These are phyloP conservation scores for Lentinula detonsa DNA, from an alignment of 768 basidiomycete genomes.

Conservation along the genomic window DNA sequence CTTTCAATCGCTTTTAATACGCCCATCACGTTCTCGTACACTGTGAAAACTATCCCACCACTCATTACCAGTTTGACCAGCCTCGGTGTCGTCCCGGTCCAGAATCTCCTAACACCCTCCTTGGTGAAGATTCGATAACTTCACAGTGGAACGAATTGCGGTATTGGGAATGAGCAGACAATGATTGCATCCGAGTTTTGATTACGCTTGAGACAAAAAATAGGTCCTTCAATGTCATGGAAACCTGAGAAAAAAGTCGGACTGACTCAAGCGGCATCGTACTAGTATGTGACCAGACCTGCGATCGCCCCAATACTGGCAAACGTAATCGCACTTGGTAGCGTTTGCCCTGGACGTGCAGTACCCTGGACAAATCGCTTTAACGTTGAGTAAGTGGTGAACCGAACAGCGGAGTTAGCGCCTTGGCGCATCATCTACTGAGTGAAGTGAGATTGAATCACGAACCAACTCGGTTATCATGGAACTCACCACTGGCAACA, in stretches of 20 bases:
- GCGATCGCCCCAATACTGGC: constrained; percentile 84
- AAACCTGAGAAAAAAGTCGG: neutral
- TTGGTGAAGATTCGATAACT: constrained; percentile 88
- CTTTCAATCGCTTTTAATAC: constrained; percentile 15
- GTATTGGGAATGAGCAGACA: constrained; percentile 78
- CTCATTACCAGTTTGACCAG: constrained; percentile 78
- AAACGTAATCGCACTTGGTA: constrained; percentile 88
- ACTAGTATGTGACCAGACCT: constrained; percentile 89
- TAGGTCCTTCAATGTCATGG: neutral
- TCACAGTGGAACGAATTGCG: constrained; percentile 92
- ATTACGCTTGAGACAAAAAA: constrained; percentile 56
- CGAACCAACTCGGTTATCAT: too few relatives aligned
- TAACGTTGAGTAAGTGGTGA: constrained; percentile 90
- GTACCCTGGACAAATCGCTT: constrained; percentile 91
- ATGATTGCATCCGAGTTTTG: constrained; percentile 97
- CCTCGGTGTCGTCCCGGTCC: constrained; percentile 94
- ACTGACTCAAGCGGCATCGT: constrained; percentile 79
- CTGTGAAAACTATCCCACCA: constrained; percentile 32
- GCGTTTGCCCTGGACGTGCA: constrained; percentile 71
- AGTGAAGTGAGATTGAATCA: neutral
- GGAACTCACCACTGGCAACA: constrained; percentile 83
- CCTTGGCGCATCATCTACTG: constrained; percentile 93
- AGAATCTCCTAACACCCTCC: constrained; percentile 88
- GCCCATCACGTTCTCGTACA: constrained; percentile 79
- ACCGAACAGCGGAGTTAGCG: constrained; percentile 93